These are phyloP conservation scores for Magnolia kwangsiensis DNA, from an alignment of 164 flowering plant species.

Conservation along the genomic window DNA sequence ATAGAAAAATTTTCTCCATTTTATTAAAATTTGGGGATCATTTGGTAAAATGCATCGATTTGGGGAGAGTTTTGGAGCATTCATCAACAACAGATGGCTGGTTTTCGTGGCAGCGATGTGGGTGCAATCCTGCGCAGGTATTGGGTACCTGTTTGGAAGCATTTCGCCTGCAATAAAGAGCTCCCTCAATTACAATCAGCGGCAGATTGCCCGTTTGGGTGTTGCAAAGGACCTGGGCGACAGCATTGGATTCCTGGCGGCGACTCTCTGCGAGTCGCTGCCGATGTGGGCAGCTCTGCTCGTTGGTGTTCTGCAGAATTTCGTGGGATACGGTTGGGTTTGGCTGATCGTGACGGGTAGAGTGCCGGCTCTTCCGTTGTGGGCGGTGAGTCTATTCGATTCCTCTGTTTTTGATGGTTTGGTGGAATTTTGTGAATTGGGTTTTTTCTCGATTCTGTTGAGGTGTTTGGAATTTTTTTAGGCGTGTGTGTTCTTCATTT, in stretches of 20 bases:
- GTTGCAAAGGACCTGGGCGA: slow-evolving; percentile 98
- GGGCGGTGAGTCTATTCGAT: slow-evolving; percentile 73
- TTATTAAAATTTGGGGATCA: not conserved
- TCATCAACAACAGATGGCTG: slow-evolving; percentile 82
- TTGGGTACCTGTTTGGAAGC: slow-evolving; percentile 92
- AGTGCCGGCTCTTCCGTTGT: slow-evolving; percentile 63
- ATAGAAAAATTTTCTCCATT: not conserved
- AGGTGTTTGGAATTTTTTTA: not conserved
- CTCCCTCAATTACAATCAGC: slow-evolving; percentile 72
- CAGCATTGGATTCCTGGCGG: slow-evolving; percentile 88
- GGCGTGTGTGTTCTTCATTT: not conserved
- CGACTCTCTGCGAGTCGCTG: slow-evolving; percentile 68
- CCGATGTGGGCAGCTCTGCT: slow-evolving; percentile 84
- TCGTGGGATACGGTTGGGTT: slow-evolving; percentile 91
- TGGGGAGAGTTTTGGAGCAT: slow-evolving; percentile 32
- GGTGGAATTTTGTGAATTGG: not conserved
- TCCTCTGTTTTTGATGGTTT: not conserved
- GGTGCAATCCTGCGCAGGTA: slow-evolving; percentile 84
- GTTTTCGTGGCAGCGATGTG: slow-evolving; percentile 98
- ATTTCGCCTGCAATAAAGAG: slow-evolving; percentile 87
- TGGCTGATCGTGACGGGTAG: slow-evolving; percentile 81
- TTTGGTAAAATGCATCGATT: slow-evolving; percentile 23
- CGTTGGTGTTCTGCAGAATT: slow-evolving; percentile 79
- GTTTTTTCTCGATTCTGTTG: not conserved
- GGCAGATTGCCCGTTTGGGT: slow-evolving; percentile 74